Percentiles rank a stretch among this genome's conserved stretches.
These are phyloP conservation scores for Colletotrichum simmondsii DNA, from an alignment of 2,329 filamentous ascomycete genomes.

Conservation along the genomic window DNA sequence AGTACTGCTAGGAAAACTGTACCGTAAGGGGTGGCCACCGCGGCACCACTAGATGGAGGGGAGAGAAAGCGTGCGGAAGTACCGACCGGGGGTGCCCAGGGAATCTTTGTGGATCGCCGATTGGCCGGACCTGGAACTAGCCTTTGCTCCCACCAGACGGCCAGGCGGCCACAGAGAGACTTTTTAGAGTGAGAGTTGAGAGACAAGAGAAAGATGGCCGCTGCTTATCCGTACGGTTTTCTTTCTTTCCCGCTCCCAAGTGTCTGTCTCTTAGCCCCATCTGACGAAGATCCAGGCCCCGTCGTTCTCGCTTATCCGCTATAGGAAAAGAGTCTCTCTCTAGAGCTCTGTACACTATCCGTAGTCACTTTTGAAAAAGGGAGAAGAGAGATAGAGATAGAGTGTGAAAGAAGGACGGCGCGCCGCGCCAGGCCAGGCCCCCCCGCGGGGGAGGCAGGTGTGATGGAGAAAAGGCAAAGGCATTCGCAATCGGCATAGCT, in stretches of 20 bases:
- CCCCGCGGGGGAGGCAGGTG: no score
- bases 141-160: background rate
- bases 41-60: background rate
- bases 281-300: no score
- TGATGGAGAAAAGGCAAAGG: no score
- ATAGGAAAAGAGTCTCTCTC: no score
- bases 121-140: slow-evolving; percentile 27
- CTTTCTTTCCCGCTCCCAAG: background rate
- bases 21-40: background rate
- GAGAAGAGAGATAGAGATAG: no score
- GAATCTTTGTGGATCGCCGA: slow-evolving; percentile 20
- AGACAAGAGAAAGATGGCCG: background rate
- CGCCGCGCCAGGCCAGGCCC: no score
- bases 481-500: background rate
- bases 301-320: no score
- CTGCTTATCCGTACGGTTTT: background rate
- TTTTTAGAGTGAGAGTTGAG: no score
- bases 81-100: slow-evolving; percentile 20
- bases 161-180: no score
- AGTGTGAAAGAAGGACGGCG: no score
- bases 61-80: slow-evolving; percentile 6
- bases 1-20: background rate
- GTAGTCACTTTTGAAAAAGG: no score
- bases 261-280: background rate
- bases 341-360: no score